phyloP scores from a whole-genome alignment of 1,284 basidiomycete genomes.

The Pisolithus thermaeus region DNA sequence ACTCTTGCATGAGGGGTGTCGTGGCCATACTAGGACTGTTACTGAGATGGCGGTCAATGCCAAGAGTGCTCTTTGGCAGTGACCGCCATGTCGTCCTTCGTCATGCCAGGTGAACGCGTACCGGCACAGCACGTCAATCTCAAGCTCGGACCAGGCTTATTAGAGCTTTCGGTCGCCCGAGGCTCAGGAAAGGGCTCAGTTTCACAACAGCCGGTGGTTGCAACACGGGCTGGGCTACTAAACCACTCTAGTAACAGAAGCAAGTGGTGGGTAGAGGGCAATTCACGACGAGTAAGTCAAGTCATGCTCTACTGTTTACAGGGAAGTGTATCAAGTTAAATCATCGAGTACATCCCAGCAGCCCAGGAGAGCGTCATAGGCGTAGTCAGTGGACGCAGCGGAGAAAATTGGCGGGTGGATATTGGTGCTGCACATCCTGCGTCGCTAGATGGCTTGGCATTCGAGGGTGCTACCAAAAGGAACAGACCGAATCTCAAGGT shows the following conservation, averaged over 20 bases:
- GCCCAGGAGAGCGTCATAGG: conserved; percentile 79
- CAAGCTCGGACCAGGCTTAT: conserved; percentile 72
- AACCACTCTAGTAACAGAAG: conserved; percentile 64
- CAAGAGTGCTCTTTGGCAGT: conserved; percentile 6
- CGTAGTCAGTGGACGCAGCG: conserved; percentile 60
- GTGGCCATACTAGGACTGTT: conserved; percentile 18
- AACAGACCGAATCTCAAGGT: conserved; percentile 83
- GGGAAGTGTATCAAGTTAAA: neutral
- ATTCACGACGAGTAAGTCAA: conserved; percentile 59
- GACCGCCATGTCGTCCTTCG: conserved; percentile 41
- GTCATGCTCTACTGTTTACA: neutral
- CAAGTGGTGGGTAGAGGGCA: conserved; percentile 79
- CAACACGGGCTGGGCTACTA: conserved; percentile 63
- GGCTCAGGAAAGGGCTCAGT: conserved; percentile 14
- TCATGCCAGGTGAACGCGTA: conserved; percentile 66
- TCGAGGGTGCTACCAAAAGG: conserved; percentile 81
- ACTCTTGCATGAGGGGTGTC: conserved; percentile 50
- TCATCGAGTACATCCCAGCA: conserved; percentile 72
- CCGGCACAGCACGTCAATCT: conserved; percentile 68
- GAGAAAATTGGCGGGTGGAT: conserved; percentile 79
- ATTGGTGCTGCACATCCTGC: conserved; percentile 77
- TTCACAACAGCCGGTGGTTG: conserved; percentile 39
- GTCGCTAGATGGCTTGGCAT: conserved; percentile 73
- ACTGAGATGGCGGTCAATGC: neutral
- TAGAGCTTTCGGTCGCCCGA: conserved; percentile 38